Evolutionary conservation across 192 early-diverging fungal species (phyloP).

Genomic region (Ramicandelaber brevisporus): DNA sequence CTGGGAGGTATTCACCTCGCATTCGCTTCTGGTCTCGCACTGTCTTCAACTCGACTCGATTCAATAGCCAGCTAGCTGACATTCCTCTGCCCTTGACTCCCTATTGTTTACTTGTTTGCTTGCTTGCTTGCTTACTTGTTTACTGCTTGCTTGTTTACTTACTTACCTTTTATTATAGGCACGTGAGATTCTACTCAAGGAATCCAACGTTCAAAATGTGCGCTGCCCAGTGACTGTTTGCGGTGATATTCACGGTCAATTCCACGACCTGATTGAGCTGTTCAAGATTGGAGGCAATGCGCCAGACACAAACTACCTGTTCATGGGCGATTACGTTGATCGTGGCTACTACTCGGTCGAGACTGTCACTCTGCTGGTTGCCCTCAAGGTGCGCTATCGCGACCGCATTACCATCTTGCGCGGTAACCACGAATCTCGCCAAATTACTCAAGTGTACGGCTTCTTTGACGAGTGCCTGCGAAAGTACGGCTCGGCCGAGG

Average conservation of each 20-base stretch:
- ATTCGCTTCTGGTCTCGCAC: neutral
- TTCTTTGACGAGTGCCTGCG: slow-evolving; percentile 98
- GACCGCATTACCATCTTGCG: slow-evolving; percentile 86
- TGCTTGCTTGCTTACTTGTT: slow-evolving; percentile 4
- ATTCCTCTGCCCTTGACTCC: neutral
- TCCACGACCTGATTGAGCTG: slow-evolving; percentile 90
- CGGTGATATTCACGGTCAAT: slow-evolving; percentile 99
- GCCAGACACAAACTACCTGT: slow-evolving; percentile 94
- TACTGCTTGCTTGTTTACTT: slow-evolving; percentile 5
- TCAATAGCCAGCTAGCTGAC: neutral
- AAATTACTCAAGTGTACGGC: slow-evolving; percentile 98
- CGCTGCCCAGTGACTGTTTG: slow-evolving; percentile 93
- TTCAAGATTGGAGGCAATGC: slow-evolving; percentile 91
- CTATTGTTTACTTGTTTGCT: slow-evolving; percentile 2
- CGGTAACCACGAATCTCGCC: slow-evolving; percentile 95
- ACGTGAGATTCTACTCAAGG: slow-evolving; percentile 83
- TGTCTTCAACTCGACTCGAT: neutral
- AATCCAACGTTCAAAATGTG: slow-evolving; percentile 97
- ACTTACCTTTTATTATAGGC: slow-evolving; percentile 38
- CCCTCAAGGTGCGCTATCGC: slow-evolving; percentile 79
- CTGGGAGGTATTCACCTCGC: too few relatives aligned
- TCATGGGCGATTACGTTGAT: slow-evolving; percentile 99
- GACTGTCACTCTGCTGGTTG: slow-evolving; percentile 84
- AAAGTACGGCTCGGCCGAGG: slow-evolving; percentile 95
- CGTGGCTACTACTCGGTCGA: slow-evolving; percentile 97